Evolutionary conservation across 78 protist species (phyloP).

Genomic region (Cyanophora paradoxa): DNA sequence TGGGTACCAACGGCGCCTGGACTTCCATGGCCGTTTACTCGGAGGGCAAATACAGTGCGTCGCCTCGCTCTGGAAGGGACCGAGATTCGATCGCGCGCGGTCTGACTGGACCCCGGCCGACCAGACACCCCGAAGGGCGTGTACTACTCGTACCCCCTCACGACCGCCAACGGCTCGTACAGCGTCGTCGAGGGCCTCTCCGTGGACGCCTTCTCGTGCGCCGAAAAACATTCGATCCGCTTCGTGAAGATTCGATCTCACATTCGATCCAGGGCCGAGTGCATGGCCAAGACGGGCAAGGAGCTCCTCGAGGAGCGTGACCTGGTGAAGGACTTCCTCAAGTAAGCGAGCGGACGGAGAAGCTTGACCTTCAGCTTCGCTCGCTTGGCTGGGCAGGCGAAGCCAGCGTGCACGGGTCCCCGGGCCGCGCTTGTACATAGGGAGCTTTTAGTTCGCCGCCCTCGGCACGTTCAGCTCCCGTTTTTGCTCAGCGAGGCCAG

Average conservation of each 20-base stretch:
- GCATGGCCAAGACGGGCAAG: not conserved
- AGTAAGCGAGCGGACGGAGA: not conserved
- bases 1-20: conserved; percentile 47
- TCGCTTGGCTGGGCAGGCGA: no score
- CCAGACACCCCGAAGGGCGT: no score
- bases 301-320: not conserved
- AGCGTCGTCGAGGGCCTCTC: conserved; percentile 46
- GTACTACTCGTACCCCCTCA: no score
- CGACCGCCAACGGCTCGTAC: no score
- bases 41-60: no score
- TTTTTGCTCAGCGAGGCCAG: no score
- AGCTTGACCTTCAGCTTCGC: not conserved
- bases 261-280: not conserved
- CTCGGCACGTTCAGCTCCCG: no score
- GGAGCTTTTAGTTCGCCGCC: not conserved
- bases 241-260: no score
- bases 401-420: not conserved
- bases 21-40: conserved; percentile 58
- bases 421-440: not conserved
- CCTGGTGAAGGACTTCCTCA: not conserved
- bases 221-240: not conserved
- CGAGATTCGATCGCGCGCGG: no score
- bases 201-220: not conserved
- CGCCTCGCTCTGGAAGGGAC: no score
- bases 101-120: no score